phyloP scores from a whole-genome alignment of 2,329 filamentous ascomycete genomes.

The Mollisiaceae sp. region DNA sequence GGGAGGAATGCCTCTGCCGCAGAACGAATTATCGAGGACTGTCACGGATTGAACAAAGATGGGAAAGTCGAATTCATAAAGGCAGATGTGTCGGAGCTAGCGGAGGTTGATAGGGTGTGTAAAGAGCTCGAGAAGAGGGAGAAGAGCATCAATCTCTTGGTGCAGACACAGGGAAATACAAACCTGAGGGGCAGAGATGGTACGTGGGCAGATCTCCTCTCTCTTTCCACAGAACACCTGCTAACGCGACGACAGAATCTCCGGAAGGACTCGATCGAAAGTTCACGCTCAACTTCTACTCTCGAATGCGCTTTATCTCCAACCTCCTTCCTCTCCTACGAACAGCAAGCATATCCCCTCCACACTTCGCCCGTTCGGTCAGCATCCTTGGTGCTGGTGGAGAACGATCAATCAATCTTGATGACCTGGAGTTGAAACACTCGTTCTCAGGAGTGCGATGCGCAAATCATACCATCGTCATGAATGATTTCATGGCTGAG shows the following conservation, averaged over 20 bases:
- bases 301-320: conserved; percentile 59
- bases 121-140: conserved; percentile 56
- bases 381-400: conserved; percentile 58
- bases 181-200: conserved; percentile 36
- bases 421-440: conserved; percentile 47
- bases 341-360: conserved; percentile 43
- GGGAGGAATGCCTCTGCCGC: conserved; percentile 51
- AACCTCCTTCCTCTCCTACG: conserved; percentile 62
- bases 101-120: conserved; percentile 55
- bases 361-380: conserved; percentile 56
- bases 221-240: neutral
- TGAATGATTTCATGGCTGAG: conserved; percentile 56
- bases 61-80: conserved; percentile 52
- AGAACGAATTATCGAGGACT: conserved; percentile 49
- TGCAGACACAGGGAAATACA: conserved; percentile 57
- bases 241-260: conserved; percentile 27
- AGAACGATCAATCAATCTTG: conserved; percentile 54
- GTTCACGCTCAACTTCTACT: conserved; percentile 52
- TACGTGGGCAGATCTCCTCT: conserved; percentile 14
- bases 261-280: conserved; percentile 39
- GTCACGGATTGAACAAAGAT: conserved; percentile 49
- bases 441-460: conserved; percentile 30
- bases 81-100: conserved; percentile 53
- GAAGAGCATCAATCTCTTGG: conserved; percentile 58
- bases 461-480: conserved; percentile 35